Evolutionary conservation across 2,329 filamentous ascomycete genomes (phyloP).

Genomic region (Ophiognomonia clavigignenti-juglandacearum): DNA sequence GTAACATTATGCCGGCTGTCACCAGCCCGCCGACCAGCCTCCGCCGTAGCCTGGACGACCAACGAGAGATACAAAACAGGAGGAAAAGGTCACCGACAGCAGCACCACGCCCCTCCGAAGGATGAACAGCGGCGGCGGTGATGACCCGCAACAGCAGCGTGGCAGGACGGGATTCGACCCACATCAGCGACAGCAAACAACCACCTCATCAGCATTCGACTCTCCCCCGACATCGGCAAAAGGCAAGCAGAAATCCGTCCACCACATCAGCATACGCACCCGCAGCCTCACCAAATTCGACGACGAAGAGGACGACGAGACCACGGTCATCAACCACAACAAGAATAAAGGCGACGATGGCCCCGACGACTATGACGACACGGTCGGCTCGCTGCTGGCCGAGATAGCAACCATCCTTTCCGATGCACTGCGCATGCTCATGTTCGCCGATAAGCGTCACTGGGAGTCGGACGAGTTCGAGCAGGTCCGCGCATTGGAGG

Average conservation of each 20-base stretch:
- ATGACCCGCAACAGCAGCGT: background rate
- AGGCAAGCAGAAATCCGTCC: background rate
- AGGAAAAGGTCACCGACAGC: background rate
- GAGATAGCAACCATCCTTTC: conserved; percentile 50
- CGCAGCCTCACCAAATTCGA: background rate
- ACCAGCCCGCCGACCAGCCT: conserved; percentile 9
- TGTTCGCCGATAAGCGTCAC: conserved; percentile 52
- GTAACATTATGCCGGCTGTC: conserved; percentile 16
- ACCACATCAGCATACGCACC: background rate
- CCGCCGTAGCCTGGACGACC: conserved; percentile 3
- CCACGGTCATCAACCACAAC: background rate
- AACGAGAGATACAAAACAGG: background rate
- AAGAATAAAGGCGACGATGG: background rate
- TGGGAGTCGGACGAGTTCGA: conserved; percentile 58
- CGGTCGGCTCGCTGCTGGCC: conserved; percentile 54
- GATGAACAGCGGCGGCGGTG: conserved; percentile 14
- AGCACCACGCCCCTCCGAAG: conserved; percentile 5
- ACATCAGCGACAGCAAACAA: background rate
- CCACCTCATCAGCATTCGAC: no score
- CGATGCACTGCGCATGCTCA: conserved; percentile 49
- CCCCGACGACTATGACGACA: conserved; percentile 36
- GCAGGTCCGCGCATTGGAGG: conserved; percentile 50
- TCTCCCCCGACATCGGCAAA: background rate
- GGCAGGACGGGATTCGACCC: background rate
- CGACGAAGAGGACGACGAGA: background rate